These are phyloP conservation scores for Stentor coeruleus DNA, from an alignment of 73 alveolate genomes.

Conservation along the genomic window DNA sequence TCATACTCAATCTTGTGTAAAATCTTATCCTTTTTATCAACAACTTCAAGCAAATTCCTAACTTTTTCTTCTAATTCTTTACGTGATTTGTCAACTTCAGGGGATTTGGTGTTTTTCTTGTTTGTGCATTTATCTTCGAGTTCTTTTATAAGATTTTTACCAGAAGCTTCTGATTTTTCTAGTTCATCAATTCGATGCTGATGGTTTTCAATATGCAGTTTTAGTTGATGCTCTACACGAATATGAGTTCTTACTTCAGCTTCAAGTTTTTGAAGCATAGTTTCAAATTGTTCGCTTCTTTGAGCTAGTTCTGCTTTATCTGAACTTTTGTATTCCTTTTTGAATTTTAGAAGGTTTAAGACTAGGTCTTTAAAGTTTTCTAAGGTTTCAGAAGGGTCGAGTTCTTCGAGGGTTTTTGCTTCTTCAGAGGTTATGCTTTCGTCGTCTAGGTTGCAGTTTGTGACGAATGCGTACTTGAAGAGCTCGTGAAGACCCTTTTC, in stretches of 20 bases:
- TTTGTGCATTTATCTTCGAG: not conserved
- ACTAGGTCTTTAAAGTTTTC: constrained; percentile 15
- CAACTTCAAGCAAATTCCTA: not conserved
- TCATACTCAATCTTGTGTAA: not conserved
- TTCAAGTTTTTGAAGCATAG: constrained; percentile 37
- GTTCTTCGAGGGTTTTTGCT: constrained; percentile 6
- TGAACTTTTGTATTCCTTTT: not conserved
- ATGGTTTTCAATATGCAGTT: constrained; percentile 35
- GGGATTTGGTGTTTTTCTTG: not conserved
- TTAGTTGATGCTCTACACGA: constrained; percentile 38
- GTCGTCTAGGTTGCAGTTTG: constrained; percentile 6
- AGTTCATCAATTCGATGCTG: constrained; percentile 38
- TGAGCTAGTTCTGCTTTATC: not conserved
- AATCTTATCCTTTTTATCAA: not conserved
- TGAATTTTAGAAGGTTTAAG: not conserved
- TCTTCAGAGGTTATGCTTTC: constrained; percentile 15
- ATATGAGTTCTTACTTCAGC: constrained; percentile 39
- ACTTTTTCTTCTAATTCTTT: not conserved
- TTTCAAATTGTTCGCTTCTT: constrained; percentile 25
- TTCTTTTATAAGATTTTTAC: not conserved
- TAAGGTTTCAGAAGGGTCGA: not conserved
- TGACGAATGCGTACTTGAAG: not conserved
- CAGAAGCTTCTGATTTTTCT: constrained; percentile 30
- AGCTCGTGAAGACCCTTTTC: constrained; percentile 1
- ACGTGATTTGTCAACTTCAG: not conserved